Evolutionary conservation across 1,284 basidiomycete genomes (phyloP).

Genomic region (Xerocomus nothofagi): DNA sequence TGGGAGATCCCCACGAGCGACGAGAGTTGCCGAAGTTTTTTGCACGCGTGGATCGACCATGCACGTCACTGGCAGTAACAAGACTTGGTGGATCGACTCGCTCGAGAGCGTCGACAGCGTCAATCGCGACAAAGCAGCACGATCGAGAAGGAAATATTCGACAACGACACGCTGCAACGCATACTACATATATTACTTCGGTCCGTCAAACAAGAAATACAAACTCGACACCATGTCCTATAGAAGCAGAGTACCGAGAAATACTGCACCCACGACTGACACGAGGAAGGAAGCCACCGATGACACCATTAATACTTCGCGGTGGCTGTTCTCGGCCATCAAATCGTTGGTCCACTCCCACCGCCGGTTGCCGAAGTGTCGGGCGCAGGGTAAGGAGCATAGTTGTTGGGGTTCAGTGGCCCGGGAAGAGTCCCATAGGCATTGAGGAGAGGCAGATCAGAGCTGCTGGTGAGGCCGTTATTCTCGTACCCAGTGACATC

Average conservation of each 20-base stretch:
- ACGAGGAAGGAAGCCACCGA: constrained; percentile 12
- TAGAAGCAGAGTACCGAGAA: constrained; percentile 16
- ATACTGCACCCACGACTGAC: constrained; percentile 12
- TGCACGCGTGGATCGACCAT: no score
- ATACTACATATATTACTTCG: constrained; percentile 11
- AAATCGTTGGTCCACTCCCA: constrained; percentile 45
- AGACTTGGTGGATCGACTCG: no score
- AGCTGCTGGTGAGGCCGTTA: constrained; percentile 23
- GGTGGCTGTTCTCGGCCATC: constrained; percentile 24
- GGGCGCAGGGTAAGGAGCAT: constrained; percentile 45
- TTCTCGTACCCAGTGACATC: constrained; percentile 38
- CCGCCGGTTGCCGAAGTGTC: constrained; percentile 38
- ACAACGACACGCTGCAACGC: background rate
- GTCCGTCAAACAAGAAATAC: constrained; percentile 1
- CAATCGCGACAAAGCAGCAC: no score
- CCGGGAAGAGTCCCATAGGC: constrained; percentile 29
- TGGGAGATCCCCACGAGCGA: no score
- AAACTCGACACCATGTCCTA: constrained; percentile 6
- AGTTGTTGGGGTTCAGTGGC: constrained; percentile 38
- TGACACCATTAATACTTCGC: constrained; percentile 12
- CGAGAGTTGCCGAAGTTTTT: no score
- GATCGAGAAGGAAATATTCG: no score
- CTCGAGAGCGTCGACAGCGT: no score
- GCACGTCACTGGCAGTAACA: no score
- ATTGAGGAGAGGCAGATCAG: constrained; percentile 36